These are phyloP conservation scores for Orbilia quercus DNA, from an alignment of 2,329 filamentous ascomycete genomes.

Conservation along the genomic window DNA sequence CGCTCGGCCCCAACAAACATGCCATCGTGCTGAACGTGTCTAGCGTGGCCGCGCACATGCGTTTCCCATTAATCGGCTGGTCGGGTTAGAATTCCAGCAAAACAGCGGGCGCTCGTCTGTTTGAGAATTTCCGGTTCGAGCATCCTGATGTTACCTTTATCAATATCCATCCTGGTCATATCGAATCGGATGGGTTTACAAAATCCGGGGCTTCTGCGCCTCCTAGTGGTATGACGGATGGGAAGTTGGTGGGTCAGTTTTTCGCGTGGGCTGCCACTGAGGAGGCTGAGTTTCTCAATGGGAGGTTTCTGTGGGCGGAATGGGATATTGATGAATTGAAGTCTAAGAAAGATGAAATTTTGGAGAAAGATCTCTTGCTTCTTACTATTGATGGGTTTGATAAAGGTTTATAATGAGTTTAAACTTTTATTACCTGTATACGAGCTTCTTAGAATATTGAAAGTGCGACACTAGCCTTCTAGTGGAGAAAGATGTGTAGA, in stretches of 20 bases:
- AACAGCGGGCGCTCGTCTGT: background rate
- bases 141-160: background rate
- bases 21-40: background rate
- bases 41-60: background rate
- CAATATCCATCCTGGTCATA: background rate
- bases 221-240: background rate
- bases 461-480: too few relatives aligned
- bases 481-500: too few relatives aligned
- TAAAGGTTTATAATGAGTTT: background rate
- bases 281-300: slow-evolving; percentile 2
- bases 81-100: background rate
- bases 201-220: slow-evolving; percentile 5
- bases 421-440: background rate
- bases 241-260: background rate
- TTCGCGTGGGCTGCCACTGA: slow-evolving; percentile 5
- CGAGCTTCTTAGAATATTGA: too few relatives aligned
- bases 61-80: background rate
- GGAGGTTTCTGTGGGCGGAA: background rate
- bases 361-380: slow-evolving; percentile 1
- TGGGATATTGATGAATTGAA: slow-evolving; percentile 5
- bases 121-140: background rate
- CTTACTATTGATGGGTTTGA: slow-evolving; percentile 7
- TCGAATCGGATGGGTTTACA: background rate
- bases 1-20: background rate
- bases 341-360: slow-evolving; percentile 6